Base-by-base conservation (phyloP, 1,284 basidiomycete species). In the Sanguinoderma infundibulare region DNA sequence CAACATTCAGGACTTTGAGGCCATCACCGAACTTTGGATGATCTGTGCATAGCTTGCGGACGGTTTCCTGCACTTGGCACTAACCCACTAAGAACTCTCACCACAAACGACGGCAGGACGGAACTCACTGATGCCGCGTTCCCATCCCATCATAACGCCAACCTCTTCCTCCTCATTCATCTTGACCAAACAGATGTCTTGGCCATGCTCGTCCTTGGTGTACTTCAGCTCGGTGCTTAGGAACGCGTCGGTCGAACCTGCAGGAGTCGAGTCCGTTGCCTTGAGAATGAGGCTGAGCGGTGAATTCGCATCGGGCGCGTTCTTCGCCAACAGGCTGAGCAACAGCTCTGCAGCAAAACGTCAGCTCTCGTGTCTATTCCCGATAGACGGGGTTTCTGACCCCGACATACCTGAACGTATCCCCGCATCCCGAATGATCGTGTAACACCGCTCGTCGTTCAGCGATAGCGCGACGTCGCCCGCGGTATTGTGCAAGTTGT, bases 121-220 rank as follows among this genome's bases (percentile, higher is more conserved):
- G 9, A 15, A 77, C 80, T 73, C 70, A 89, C 88, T 98, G 69
- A 98, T 91, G 7, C 79, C 84, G 60, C 79, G 79, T 74, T 97
- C 95, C 95, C 95, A 97, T 1, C 94, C 94, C 95, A 98, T 98
- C 96, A 98, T 98, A 9, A 98, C 95, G 6, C 90, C 90, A 0
- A 95, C 85, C 74, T 91, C 85, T 46, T 87, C 88, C 54, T 83
- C 82, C 61, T 87, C 86, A 22, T 87, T 89, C 36, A 89, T 83
- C 62, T 87, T 83, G 51, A 96, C 78, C 26, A 92, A 75, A 67
- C 93, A 95, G 28, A 95, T 85, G 61, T 95, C 91, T 72, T 95
- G 92, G 0, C 93, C 95, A 38, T 87, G 76, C 34, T 83, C 79
- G 70, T 96, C 95, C 39, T 75, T 81, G 15, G 83, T 85, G 75